These are phyloP conservation scores for Neodidymelliopsis sp. DNA, from an alignment of 2,329 filamentous ascomycete genomes.

Conservation along the genomic window DNA sequence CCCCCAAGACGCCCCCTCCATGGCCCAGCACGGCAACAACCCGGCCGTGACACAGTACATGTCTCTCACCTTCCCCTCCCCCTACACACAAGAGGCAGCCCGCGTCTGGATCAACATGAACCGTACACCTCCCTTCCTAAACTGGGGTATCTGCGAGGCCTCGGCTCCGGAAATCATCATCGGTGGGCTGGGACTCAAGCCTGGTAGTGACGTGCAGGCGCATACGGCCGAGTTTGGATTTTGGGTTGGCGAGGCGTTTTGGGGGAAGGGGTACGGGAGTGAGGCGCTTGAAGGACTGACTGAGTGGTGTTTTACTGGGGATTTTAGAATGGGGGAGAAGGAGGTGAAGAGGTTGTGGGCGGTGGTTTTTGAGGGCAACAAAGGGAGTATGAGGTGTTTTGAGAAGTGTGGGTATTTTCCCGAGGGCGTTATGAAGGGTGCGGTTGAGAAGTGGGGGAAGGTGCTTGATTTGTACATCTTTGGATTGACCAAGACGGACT, in stretches of 20 bases:
- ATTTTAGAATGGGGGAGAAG: conserved; percentile 13
- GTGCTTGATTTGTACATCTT: conserved; percentile 43
- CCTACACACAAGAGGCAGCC: conserved; percentile 48
- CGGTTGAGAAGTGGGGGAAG: conserved; percentile 46
- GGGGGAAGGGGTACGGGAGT: conserved; percentile 46
- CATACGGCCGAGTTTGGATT: conserved; percentile 53
- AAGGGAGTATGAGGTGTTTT: conserved; percentile 46
- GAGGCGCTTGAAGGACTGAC: conserved; percentile 45
- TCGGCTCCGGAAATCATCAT: conserved; percentile 31
- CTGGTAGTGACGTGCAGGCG: conserved; percentile 43
- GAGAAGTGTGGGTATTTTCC: conserved; percentile 48
- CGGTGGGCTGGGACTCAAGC: conserved; percentile 50
- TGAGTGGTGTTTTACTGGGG: conserved; percentile 42
- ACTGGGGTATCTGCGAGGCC: conserved; percentile 30
- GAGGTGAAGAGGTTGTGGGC: conserved; percentile 44
- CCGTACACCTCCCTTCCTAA: conserved; percentile 17
- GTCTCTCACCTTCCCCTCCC: conserved; percentile 48
- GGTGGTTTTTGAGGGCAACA: conserved; percentile 41
- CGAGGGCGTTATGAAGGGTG: conserved; percentile 48
- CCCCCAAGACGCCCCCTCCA: conserved; percentile 39
- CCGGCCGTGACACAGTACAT: conserved; percentile 46
- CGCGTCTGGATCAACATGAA: conserved; percentile 47
- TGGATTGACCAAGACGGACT: conserved; percentile 45
- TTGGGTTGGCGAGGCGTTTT: conserved; percentile 50
- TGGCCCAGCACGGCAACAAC: conserved; percentile 39